Conservation (phyloP, 768 basidiomycete genomes). For the Suillus plorans region DNA sequence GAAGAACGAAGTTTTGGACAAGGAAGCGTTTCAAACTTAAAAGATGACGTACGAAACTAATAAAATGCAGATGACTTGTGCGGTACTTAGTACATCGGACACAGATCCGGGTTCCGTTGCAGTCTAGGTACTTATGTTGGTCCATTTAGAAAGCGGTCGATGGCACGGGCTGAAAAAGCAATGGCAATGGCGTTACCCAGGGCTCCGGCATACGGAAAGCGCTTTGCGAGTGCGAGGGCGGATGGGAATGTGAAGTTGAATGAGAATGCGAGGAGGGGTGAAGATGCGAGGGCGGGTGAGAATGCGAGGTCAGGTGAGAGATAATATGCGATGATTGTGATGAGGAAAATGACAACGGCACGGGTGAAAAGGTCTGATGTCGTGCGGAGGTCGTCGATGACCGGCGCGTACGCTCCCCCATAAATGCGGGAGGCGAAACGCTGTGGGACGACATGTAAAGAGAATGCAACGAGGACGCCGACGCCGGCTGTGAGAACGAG, state of each 20-base stretch:
- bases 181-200: slow-evolving; percentile 14
- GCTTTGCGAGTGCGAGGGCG: slow-evolving; percentile 9
- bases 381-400: slow-evolving; percentile 14
- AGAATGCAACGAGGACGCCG: neutral
- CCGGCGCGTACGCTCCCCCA: slow-evolving; percentile 7
- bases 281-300: neutral
- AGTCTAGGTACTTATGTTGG: neutral
- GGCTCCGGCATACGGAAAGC: slow-evolving; percentile 27
- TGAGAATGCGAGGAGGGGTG: neutral
- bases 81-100: too few relatives aligned
- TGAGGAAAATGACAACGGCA: neutral
- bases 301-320: neutral
- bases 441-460: neutral
- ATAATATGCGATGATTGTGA: slow-evolving; percentile 4
- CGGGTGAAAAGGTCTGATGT: neutral
- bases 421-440: neutral
- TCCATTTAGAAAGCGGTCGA: slow-evolving; percentile 14
- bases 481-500: neutral
- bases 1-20: neutral
- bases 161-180: slow-evolving; percentile 2
- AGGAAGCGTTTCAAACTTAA: neutral
- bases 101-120: neutral
- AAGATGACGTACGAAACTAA: neutral
- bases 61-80: neutral
- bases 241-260: neutral